Conservation (phyloP, 2,329 filamentous ascomycete species). For the Arthrobotrys sinensis region DNA sequence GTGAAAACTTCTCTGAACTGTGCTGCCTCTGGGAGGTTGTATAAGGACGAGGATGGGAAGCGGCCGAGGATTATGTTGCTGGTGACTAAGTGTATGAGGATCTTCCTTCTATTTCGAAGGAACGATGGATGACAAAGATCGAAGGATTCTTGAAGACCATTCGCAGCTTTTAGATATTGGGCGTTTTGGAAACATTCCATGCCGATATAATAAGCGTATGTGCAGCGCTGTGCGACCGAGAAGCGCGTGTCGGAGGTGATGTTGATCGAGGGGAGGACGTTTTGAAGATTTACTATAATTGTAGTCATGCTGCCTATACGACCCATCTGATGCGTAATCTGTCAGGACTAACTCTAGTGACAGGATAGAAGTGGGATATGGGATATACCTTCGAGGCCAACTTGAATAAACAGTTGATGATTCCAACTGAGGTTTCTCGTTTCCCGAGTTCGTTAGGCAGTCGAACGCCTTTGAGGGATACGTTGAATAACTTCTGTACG, state of each 20-base stretch:
- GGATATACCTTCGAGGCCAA: conserved; percentile 45
- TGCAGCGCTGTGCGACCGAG: conserved; percentile 57
- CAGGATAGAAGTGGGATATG: neutral
- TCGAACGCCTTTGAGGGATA: conserved; percentile 48
- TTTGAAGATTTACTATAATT: conserved; percentile 55
- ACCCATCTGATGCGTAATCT: conserved; percentile 35
- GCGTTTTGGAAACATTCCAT: conserved; percentile 60
- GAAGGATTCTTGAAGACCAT: conserved; percentile 38
- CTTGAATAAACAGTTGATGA: conserved; percentile 60
- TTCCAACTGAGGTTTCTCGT: conserved; percentile 53
- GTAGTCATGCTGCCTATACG: conserved; percentile 58
- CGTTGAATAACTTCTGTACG: conserved; percentile 54
- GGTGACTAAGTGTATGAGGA: conserved; percentile 52
- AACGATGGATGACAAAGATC: conserved; percentile 57
- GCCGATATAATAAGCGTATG: conserved; percentile 58
- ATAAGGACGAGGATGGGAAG: conserved; percentile 42
- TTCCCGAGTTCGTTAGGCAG: conserved; percentile 49
- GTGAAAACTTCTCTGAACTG: conserved; percentile 52
- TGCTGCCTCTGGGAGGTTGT: conserved; percentile 46
- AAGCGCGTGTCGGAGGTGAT: conserved; percentile 58
- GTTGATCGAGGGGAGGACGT: conserved; percentile 51
- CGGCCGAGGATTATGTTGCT: conserved; percentile 56
- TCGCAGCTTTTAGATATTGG: conserved; percentile 50
- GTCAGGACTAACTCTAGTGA: neutral
- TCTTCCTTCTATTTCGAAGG: conserved; percentile 50